A percentile compares a stretch with the other conserved stretches of the same genome.
Conservation (phyloP, 78 protist species). For the Speleostelium caveatum region DNA sequence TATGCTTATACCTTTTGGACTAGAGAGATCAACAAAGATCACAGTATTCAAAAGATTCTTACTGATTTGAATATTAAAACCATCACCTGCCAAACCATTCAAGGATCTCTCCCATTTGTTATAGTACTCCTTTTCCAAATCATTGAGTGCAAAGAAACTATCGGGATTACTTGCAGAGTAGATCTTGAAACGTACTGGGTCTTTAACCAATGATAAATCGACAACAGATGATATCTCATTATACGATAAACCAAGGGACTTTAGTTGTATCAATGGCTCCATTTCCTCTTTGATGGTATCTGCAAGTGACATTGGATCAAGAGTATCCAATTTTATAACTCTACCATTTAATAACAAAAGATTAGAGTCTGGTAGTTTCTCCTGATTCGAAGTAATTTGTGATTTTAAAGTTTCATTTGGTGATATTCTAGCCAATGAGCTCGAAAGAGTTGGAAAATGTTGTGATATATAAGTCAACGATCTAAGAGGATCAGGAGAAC, state of each 20-base stretch:
- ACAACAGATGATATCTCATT: background rate
- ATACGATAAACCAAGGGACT: background rate
- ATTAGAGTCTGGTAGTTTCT: background rate
- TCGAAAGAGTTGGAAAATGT: slow-evolving; percentile 58
- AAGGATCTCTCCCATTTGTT: background rate
- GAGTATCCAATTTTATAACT: background rate
- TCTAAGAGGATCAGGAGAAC: slow-evolving; percentile 47
- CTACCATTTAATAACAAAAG: slow-evolving; percentile 17
- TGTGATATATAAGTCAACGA: slow-evolving; percentile 43
- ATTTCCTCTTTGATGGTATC: background rate
- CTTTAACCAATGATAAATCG: background rate
- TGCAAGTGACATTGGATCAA: background rate
- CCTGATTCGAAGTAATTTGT: slow-evolving; percentile 19
- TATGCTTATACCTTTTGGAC: background rate
- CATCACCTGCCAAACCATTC: background rate
- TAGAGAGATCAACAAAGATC: background rate
- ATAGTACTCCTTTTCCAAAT: background rate
- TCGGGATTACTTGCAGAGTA: no score
- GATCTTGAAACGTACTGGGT: background rate
- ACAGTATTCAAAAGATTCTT: background rate
- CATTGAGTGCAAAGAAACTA: background rate
- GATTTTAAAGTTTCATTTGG: slow-evolving; percentile 23
- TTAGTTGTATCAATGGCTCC: background rate
- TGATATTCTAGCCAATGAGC: slow-evolving; percentile 19
- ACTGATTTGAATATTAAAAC: background rate